Conservation (phyloP, 163 green algal genomes). For the Scenedesmus sp. region DNA sequence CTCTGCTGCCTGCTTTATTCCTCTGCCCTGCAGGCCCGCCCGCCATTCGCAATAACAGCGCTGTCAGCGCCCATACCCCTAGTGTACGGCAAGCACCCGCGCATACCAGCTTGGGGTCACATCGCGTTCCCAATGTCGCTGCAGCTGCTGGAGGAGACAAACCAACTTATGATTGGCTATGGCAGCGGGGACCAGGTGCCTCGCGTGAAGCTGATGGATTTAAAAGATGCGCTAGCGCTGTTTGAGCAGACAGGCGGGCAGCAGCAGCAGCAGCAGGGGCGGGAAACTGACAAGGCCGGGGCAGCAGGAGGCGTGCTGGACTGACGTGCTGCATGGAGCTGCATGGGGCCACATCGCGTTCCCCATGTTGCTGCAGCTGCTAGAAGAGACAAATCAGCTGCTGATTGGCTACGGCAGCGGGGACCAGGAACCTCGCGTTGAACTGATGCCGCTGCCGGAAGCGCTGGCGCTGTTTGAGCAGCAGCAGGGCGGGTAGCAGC, state of each 20-base stretch:
- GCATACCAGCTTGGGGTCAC: conserved; percentile 17
- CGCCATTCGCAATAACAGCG: conserved; percentile 33
- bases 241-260: conserved; percentile 11
- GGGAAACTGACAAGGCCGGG: too few species aligned
- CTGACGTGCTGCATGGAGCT: too few species aligned
- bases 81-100: conserved; percentile 33
- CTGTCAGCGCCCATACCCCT: conserved; percentile 27
- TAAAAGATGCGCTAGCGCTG: conserved; percentile 23
- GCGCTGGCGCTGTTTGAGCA: conserved; percentile 23
- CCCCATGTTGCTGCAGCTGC: too few species aligned
- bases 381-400: neutral
- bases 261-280: neutral
- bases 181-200: conserved; percentile 44
- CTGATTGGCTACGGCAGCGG: conserved; percentile 50
- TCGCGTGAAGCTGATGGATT: conserved; percentile 34
- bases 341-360: too few species aligned
- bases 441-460: conserved; percentile 26
- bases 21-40: conserved; percentile 6
- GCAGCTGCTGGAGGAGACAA: conserved; percentile 39
- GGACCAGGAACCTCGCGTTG: conserved; percentile 34
- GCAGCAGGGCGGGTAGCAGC: too few species aligned
- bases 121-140: conserved; percentile 49
- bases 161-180: conserved; percentile 48
- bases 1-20: neutral
- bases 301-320: neutral